Base-by-base conservation (phyloP, 495 filamentous ascomycete genomes). In the Ascodesmis nigricans region DNA sequence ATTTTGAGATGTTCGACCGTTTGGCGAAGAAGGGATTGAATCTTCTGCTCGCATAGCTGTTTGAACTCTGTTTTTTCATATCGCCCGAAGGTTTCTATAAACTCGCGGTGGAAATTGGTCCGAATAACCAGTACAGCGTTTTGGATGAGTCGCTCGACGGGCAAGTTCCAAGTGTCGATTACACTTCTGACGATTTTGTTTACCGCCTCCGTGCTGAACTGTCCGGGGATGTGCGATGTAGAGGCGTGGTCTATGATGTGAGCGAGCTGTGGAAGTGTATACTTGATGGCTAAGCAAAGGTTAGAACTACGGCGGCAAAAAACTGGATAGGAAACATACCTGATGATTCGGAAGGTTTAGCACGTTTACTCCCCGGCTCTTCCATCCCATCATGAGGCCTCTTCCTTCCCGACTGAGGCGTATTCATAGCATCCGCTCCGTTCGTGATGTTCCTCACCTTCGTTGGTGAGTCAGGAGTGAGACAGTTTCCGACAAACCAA, bases 161-260 rank as follows among this genome's bases (percentile, higher is more conserved):
- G 34, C 2, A 36, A 37, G 5, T 35, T 28, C 46, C 46, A 50
- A 1, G 39, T 20, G n/a, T 23, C 13, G 17, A 50, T 29, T 7
- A 33, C 35, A 13, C 39, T 19, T 16, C 41, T 44, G 7, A 43
- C 48, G 3, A 58, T 21, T 15, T 49, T 37, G 17, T 55, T 48
- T 6, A 54, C 39, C 2, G 55, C 54, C 7, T 44, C 50, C 10
- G 54, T 41, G 26, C 55, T 46, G n/a, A 57, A 34, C 23, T 55
- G 43, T 4, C 41, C 47, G 3, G 57, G 55, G 2, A 57, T 39
- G 3, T 43, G 47, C 15, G 54, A 53, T 14, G 25, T 41, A 1
- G 47, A 47, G 2, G 49, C 42, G 9, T 36, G 31, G 2, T 53
- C 48, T 7, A 55, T 56, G 11, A 45, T 44, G 16, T 58, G 31